Base-by-base conservation (phyloP, 208 protist genomes). In the Acanthamoeba culbertsoni region DNA sequence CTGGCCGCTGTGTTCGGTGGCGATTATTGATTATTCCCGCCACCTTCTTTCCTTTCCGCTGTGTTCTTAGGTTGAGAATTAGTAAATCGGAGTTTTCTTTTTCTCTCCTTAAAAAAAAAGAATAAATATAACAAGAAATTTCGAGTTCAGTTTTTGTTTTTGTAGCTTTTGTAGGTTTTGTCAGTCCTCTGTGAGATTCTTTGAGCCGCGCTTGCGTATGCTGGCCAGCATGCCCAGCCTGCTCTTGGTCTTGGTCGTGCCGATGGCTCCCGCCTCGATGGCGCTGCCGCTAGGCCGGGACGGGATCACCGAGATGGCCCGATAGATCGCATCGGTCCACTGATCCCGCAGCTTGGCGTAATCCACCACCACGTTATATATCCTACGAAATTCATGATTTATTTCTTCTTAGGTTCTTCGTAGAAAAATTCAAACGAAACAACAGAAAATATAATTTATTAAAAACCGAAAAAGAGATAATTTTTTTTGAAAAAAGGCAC, bases 281-380 rank as follows among this genome's bases (percentile, higher is more conserved):
- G 26, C 37, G 42, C 68, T 77, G 5, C 68, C 68, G 68, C 68
- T 77, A 6, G 68, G 68, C 20, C 68, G 68, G 1, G 35, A 42
- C 6, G 68, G 68, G 26, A 77, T 77, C 68, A 77, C 68, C 68
- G 68, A 77, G 14, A 77, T 77, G 68, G 68, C 68, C 68, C 46
- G 68, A 23, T 77, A 77, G 35, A 77, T 77, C 18, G 68, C 68
- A n/a, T 77, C 68, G 3, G 68, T 77, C 68, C 68, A 77, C 42
- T 48, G 68, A 2, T 77, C 68, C n/a, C 68, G 28, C 42, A 48
- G 68, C 26, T 77, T 77, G 18, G 68, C 68, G 31, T 77, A 77
- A n/a, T 77, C 68, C 33, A 77, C 68, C 68, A 77, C 68, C 37
- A 77, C 42, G n/a, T 77, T 77, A 40, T 31, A 77, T 6, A 40